These are phyloP conservation scores for Hymenoscyphus albidus DNA, from an alignment of 2,329 filamentous ascomycete species.

Conservation along the genomic window DNA sequence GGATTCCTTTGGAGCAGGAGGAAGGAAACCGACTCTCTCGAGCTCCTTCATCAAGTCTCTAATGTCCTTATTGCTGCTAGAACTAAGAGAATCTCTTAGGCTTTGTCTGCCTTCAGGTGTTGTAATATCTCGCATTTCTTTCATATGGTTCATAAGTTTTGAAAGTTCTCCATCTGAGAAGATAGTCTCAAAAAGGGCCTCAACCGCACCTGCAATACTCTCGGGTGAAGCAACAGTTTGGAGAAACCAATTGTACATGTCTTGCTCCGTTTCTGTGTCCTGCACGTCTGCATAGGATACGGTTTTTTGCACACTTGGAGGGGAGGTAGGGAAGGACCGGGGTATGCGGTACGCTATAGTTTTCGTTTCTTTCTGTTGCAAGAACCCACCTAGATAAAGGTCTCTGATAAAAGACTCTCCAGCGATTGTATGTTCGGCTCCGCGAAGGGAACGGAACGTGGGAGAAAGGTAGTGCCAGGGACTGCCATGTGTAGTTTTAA, in stretches of 20 bases:
- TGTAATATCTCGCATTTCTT: slow-evolving; percentile 5
- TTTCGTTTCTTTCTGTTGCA: slow-evolving; percentile 15
- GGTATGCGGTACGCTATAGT: not conserved
- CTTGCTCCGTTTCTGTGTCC: slow-evolving; percentile 28
- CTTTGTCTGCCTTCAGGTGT: not conserved
- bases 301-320: not conserved
- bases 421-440: not conserved
- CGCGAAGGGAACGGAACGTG: not conserved
- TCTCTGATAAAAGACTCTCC: slow-evolving; percentile 19
- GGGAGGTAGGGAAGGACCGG: not conserved
- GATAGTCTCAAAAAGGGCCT: slow-evolving; percentile 5
- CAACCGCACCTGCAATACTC: not conserved
- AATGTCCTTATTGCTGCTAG: not conserved
- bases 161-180: slow-evolving; percentile 6
- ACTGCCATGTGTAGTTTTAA: slow-evolving; percentile 21
- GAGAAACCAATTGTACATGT: slow-evolving; percentile 32
- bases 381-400: slow-evolving; percentile 9
- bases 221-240: slow-evolving; percentile 9
- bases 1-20: not conserved
- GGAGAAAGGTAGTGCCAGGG: not conserved
- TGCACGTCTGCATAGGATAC: not conserved
- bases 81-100: not conserved
- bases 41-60: not conserved
- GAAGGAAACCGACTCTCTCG: not conserved
- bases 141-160: not conserved